Evolutionary conservation across 2,329 filamentous ascomycete genomes (phyloP).

Genomic region (Sporothrix protearum): DNA sequence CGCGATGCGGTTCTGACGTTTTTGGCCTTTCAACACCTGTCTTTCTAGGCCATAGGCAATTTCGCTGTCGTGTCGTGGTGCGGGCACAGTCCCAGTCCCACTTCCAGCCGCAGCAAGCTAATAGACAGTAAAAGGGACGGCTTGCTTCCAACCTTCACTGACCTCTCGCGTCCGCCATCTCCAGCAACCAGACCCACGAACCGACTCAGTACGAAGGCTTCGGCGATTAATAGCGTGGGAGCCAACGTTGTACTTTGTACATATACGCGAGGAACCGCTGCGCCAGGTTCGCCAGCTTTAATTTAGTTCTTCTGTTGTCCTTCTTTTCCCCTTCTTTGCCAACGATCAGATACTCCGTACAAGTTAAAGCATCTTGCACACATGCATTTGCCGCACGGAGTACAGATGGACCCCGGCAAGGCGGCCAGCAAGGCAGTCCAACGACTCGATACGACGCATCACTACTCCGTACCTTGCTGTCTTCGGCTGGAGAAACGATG

Average conservation of each 20-base stretch:
- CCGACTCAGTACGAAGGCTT: neutral
- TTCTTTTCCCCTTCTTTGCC: neutral
- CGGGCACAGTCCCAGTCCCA: neutral
- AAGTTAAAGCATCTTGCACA: neutral
- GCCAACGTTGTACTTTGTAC: too few species aligned
- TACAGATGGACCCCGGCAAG: neutral
- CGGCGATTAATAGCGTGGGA: neutral
- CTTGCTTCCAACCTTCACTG: neutral
- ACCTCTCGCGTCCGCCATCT: neutral
- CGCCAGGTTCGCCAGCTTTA: neutral
- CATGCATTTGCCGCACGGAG: neutral
- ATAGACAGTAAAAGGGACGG: neutral
- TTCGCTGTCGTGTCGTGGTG: neutral
- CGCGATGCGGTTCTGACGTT: neutral
- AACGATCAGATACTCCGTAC: too few species aligned
- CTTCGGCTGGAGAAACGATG: neutral
- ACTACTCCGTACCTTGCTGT: too few species aligned
- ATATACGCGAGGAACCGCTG: neutral
- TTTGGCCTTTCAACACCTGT: neutral
- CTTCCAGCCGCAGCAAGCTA: neutral
- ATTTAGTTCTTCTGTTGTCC: neutral
- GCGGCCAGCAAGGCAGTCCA: constrained; percentile 4
- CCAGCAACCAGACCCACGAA: too few species aligned
- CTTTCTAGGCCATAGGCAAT: neutral
- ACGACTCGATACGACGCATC: too few species aligned